phyloP scores from a whole-genome alignment of 176 grass and related monocot species.

The Areca catechu region DNA sequence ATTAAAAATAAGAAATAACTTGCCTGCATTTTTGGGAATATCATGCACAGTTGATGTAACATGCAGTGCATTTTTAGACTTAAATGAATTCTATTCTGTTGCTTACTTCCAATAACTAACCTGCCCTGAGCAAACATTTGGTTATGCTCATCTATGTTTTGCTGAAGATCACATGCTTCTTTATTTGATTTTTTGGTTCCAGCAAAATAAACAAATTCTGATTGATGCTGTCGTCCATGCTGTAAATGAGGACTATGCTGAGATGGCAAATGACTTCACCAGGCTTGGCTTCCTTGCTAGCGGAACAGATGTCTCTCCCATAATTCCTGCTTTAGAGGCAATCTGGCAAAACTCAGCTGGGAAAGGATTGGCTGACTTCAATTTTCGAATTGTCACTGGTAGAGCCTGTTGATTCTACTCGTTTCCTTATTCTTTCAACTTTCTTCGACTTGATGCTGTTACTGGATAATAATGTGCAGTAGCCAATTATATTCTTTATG shows the following conservation, averaged over 20 bases:
- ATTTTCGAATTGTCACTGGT: slow-evolving; percentile 98
- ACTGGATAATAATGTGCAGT: no score
- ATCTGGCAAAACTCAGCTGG: slow-evolving; percentile 99
- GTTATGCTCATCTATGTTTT: neutral
- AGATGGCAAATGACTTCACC: slow-evolving; percentile 99
- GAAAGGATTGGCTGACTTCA: slow-evolving; percentile 93
- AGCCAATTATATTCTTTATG: no score
- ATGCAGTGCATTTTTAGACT: no score
- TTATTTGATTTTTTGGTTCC: slow-evolving; percentile 26
- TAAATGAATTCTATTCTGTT: no score
- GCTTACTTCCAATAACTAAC: no score
- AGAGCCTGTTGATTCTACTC: neutral
- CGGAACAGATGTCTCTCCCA: slow-evolving; percentile 84
- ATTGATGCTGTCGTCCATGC: slow-evolving; percentile 98
- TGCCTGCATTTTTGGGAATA: no score
- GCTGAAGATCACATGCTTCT: neutral
- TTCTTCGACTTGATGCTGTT: neutral
- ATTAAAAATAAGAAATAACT: no score
- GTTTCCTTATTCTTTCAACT: neutral
- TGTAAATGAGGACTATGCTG: slow-evolving; percentile 95
- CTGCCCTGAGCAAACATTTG: no score
- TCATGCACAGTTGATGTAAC: no score
- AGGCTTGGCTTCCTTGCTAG: slow-evolving; percentile 96
- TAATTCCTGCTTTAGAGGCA: slow-evolving; percentile 85
- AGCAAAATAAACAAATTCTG: slow-evolving; percentile 99